Evolutionary conservation across 2,329 filamentous ascomycete genomes (phyloP).

Genomic region (Ascocoryne sarcoides): DNA sequence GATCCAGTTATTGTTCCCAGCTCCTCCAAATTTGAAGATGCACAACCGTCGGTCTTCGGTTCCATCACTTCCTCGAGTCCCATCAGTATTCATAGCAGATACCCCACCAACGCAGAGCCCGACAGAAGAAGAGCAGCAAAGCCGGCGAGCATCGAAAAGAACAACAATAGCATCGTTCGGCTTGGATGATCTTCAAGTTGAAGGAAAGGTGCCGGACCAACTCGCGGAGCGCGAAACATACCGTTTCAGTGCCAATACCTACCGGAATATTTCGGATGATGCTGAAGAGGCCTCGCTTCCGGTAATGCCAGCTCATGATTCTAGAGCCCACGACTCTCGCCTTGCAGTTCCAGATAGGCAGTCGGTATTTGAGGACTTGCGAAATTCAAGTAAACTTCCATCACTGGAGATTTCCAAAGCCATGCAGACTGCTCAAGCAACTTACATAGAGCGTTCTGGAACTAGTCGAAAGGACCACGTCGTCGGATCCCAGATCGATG

Average conservation of each 20-base stretch:
- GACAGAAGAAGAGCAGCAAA: conserved; percentile 20
- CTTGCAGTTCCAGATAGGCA: conserved; percentile 4
- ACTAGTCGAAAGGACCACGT: background rate
- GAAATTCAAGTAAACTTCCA: conserved; percentile 37
- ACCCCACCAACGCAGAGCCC: conserved; percentile 13
- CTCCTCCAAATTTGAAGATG: conserved; percentile 22
- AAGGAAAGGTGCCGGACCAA: conserved; percentile 3
- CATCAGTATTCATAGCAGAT: conserved; percentile 21
- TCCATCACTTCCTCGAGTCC: conserved; percentile 34
- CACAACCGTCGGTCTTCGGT: conserved; percentile 33
- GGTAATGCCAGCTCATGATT: conserved; percentile 20
- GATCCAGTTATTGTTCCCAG: conserved; percentile 42
- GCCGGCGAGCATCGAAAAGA: conserved; percentile 20
- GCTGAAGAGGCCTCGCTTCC: conserved; percentile 33
- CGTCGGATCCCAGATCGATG: background rate
- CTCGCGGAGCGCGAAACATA: conserved; percentile 11
- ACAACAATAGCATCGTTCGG: conserved; percentile 22
- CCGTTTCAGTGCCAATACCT: conserved; percentile 28
- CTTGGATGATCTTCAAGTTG: conserved; percentile 4
- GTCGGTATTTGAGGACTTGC: conserved; percentile 21
- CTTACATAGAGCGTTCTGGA: conserved; percentile 30
- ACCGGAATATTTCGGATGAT: conserved; percentile 29
- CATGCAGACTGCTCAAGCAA: conserved; percentile 34
- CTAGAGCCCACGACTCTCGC: conserved; percentile 8
- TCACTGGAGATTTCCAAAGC: conserved; percentile 37